phyloP scores from a whole-genome alignment of 2,329 filamentous ascomycete species.

The Elsinoe necatrix region DNA sequence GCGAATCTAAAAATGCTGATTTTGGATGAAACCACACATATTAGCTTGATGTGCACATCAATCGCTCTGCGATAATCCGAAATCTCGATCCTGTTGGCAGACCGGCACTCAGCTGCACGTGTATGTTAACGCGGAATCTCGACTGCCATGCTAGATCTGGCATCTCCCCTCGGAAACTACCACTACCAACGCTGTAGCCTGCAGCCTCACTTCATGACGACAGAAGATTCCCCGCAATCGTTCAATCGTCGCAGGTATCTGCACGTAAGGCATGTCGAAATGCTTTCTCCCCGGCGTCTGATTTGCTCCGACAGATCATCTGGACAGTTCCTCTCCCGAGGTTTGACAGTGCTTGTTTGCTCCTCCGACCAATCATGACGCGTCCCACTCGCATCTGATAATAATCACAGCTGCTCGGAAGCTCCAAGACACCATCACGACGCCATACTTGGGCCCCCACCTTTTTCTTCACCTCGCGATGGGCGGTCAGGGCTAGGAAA shows the following conservation, averaged over 20 bases:
- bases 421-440: background rate
- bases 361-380: background rate
- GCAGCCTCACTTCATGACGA: constrained; percentile 13
- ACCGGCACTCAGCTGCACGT: background rate
- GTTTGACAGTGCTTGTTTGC: too few relatives aligned
- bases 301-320: background rate
- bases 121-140: background rate
- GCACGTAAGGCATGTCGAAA: background rate
- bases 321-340: background rate
- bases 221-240: background rate
- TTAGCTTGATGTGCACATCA: background rate
- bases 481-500: background rate
- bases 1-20: constrained; percentile 1
- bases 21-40: background rate
- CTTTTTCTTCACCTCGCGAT: background rate
- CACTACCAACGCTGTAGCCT: background rate
- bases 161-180: background rate
- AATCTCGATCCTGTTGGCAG: background rate
- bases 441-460: constrained; percentile 6
- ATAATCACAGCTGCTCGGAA: constrained; percentile 6
- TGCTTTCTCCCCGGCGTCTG: background rate
- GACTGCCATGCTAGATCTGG: background rate
- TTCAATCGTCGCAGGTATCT: background rate
- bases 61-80: background rate
- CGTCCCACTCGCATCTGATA: background rate